Evolutionary conservation across 164 flowering plant genomes (phyloP).

Genomic region (Annona cherimola): DNA sequence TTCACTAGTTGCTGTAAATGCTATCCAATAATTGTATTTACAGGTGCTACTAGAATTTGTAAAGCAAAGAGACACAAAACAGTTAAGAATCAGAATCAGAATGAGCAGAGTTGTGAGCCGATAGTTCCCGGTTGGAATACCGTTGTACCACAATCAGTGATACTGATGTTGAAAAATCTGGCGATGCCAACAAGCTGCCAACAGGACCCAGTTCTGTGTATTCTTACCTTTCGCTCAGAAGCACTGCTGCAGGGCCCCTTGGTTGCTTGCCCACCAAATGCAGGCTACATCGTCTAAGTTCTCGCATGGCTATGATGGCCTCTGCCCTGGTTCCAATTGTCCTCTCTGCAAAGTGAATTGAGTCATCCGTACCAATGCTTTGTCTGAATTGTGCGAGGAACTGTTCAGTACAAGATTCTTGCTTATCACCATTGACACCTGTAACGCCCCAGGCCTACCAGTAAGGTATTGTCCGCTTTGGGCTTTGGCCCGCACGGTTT

Average conservation of each 20-base stretch:
- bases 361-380: not conserved
- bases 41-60: not conserved
- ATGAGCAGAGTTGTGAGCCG: not conserved
- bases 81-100: slow-evolving; percentile 1
- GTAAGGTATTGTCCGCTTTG: too few species aligned
- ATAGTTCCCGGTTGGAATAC: slow-evolving; percentile 8
- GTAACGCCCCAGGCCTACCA: too few species aligned
- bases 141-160: slow-evolving; percentile 70
- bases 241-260: slow-evolving; percentile 4
- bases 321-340: slow-evolving; percentile 24
- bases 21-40: not conserved
- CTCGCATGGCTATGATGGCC: slow-evolving; percentile 13
- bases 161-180: slow-evolving; percentile 37
- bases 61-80: not conserved
- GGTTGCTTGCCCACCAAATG: slow-evolving; percentile 46
- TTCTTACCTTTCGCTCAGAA: slow-evolving; percentile 25
- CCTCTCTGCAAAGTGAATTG: slow-evolving; percentile 20
- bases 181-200: slow-evolving; percentile 44
- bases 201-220: slow-evolving; percentile 70
- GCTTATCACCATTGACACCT: not conserved
- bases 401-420: not conserved
- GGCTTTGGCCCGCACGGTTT: too few species aligned
- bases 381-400: slow-evolving; percentile 6
- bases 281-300: slow-evolving; percentile 31
- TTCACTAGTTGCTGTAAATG: not conserved